A percentile compares a stretch with the other conserved stretches of the same genome.
These are phyloP conservation scores for Blastobotrys attinorum DNA, from an alignment of 805 yeast genomes.

Conservation along the genomic window DNA sequence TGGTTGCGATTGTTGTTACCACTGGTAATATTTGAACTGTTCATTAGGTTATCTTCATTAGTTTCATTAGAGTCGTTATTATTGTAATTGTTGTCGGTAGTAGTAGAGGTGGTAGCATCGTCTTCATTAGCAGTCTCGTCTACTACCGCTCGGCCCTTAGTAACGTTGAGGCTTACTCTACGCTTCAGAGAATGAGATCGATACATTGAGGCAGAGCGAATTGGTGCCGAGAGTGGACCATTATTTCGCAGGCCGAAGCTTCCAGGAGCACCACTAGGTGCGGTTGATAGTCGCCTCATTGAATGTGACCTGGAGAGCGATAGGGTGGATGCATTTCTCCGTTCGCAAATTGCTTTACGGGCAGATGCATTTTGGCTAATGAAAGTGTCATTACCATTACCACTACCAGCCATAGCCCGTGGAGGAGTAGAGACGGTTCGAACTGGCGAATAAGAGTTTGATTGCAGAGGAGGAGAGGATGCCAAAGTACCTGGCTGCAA, in stretches of 20 bases:
- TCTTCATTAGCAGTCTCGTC: not conserved
- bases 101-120: no score
- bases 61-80: no score
- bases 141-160: conserved; percentile 9
- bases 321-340: conserved; percentile 2
- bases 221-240: conserved; percentile 9
- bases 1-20: no score
- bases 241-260: not conserved
- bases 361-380: not conserved
- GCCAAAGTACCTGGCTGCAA: not conserved
- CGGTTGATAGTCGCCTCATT: not conserved
- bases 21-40: no score
- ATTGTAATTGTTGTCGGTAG: no score
- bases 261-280: not conserved
- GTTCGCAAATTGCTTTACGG: not conserved
- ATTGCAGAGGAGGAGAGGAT: not conserved
- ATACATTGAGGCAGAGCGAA: not conserved
- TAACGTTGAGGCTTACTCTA: conserved; percentile 10
- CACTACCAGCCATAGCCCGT: not conserved
- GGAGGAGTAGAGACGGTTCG: not conserved
- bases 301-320: not conserved
- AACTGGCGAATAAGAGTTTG: not conserved
- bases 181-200: conserved; percentile 8
- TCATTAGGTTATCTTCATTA: not conserved
- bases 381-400: not conserved